Evolutionary conservation across 2,329 filamentous ascomycete species (phyloP), one percentile per base, ranked within the genome.

Genomic region (Monosporascus sp.): DNA sequence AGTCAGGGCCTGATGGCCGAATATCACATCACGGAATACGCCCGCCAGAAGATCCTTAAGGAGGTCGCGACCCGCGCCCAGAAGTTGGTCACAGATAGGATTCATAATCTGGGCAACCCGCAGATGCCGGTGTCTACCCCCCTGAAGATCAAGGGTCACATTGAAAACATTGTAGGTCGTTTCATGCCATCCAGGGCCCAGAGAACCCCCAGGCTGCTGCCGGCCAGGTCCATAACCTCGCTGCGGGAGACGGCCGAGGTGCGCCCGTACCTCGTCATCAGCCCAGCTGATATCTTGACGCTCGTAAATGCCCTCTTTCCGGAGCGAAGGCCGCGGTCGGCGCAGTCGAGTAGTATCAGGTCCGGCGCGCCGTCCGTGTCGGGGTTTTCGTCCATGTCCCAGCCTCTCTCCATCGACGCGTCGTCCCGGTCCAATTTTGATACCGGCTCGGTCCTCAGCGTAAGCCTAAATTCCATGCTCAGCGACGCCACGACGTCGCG

Each of bases 21-120:
- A 64, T 93, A 96, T 69, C 90, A 96, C 73, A 91, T 97, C 63
- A 92, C 89, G 49, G 90, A 95, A 61, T 91, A 93, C 71, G 91
- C 91, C 43, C 84, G 94, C 44, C 89, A 96, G 64, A 92, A 86
- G 69, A 88, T 88, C 53, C 74, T 88, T 52, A 86, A 86, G 64
- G 88, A 93, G 67, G 87, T 97, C 53, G 91, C 88, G 52, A 84
- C 88, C 67, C 85, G 87, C 57, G 88, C 90, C 49, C 88, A 92
- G 66, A 86, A 88, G 64, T 81, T 90, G 59, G 90, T 93, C 14
- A 84, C 89, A 55, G 89, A 92, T 64, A 85, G 91, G 72, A 79
- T 83, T 54, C 86, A 86, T 84, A 91, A 79, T 64, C 83, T 75
- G 19, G 52, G 53, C 52, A 58, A 65, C 54, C 78, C 76, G 74